Evolutionary conservation across 345 rosid genomes (phyloP).

Genomic region (Acer saccharum): DNA sequence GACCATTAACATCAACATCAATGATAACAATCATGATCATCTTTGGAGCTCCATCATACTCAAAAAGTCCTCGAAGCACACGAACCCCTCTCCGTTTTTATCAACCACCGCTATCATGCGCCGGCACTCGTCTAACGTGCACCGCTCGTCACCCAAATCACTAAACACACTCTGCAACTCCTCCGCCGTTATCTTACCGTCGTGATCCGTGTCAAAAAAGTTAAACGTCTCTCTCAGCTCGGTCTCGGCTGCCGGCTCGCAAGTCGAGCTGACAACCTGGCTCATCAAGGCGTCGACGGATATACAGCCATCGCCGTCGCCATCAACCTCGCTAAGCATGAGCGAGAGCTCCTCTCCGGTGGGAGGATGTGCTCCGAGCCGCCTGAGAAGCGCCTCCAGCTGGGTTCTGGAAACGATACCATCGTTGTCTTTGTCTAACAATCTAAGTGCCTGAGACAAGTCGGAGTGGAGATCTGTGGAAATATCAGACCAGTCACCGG

Average conservation of each 20-base stretch:
- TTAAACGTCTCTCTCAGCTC: slow-evolving; percentile 81
- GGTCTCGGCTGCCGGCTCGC: slow-evolving; percentile 49
- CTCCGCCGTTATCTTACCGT: slow-evolving; percentile 89
- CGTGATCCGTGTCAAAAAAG: slow-evolving; percentile 76
- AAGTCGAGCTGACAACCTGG: slow-evolving; percentile 45
- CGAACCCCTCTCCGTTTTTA: slow-evolving; percentile 79
- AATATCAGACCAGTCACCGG: slow-evolving; percentile 51
- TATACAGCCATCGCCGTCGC: slow-evolving; percentile 47
- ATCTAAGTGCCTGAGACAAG: slow-evolving; percentile 49
- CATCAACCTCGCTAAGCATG: slow-evolving; percentile 65
- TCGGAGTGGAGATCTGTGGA: slow-evolving; percentile 37
- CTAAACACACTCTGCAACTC: slow-evolving; percentile 55
- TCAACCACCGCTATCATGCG: slow-evolving; percentile 86
- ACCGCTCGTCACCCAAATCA: slow-evolving; percentile 66
- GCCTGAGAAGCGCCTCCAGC: slow-evolving; percentile 60
- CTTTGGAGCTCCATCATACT: slow-evolving; percentile 71
- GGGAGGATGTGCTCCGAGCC: slow-evolving; percentile 57
- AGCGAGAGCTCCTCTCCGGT: slow-evolving; percentile 57
- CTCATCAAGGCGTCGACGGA: slow-evolving; percentile 56
- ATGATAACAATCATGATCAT: slow-evolving; percentile 6
- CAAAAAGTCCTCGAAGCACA: slow-evolving; percentile 82
- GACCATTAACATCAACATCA: slow-evolving; percentile 5
- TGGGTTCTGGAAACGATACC: slow-evolving; percentile 55
- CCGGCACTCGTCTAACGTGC: slow-evolving; percentile 90
- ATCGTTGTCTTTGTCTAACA: slow-evolving; percentile 59